Evolutionary conservation across 2,329 filamentous ascomycete species (phyloP), one percentile per base, ranked within the genome.

Genomic region (Juglanconis sp.): DNA sequence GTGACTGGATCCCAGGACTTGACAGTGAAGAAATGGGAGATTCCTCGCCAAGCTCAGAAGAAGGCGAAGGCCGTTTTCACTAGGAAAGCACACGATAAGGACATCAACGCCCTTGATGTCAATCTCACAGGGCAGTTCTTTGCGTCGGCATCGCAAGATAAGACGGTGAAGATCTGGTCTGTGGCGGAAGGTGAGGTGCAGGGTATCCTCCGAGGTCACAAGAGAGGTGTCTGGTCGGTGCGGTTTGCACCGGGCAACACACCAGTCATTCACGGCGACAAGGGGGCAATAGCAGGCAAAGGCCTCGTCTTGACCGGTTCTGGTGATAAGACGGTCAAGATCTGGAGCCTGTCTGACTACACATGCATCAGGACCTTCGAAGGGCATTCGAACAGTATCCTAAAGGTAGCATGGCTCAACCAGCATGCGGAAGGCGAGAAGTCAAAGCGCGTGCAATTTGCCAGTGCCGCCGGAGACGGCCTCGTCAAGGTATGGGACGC

Each of bases 401-500:
- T 99, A 36, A 98, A 98, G 75, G 90, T 96, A 2, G 84, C 90
- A 3, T 99, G 95, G 95, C 80, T 99, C 4, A 84, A 81, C 51
- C 73, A 82, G 59, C 77, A 84, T 2, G 69, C 71, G 5, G 76
- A 76, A 32, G 74, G 81, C 61, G 78, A 82, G 24, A 78, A 81
- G 52, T 73, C 76, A 32, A 82, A 82, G 64, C 82, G 84, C 31
- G 79, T 91, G 1, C 86, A 90, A 61, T 85, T 97, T 60, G 92
- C 90, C 38, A 96, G 90, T 65, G 93, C 95, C 13, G 95, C 91
- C 44, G 93, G 92, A 61, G 96, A 99, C 73, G 95, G 95, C 2
- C 83, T 99, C 3, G 92, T 99, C 61, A 99, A 98, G 76, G 86
- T 99, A 36, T 99, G 95, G 95, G 91, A 96, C 67, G 89, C 90